Conservation (phyloP, 371 early-diverging fungal species). For the Lichtheimia ramosa region DNA sequence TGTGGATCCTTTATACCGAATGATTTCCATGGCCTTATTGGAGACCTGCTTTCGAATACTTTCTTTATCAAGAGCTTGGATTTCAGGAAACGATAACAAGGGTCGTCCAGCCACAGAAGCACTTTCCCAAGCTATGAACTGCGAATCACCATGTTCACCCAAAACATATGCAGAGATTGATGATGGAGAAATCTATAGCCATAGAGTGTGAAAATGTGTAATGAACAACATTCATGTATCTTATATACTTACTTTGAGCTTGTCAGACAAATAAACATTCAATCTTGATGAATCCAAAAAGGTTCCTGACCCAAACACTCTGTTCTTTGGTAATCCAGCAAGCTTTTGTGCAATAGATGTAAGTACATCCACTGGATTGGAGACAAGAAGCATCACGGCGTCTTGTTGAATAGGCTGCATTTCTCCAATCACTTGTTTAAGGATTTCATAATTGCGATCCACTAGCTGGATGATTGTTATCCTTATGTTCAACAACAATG, state of each 20-base stretch:
- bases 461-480: constrained; percentile 47
- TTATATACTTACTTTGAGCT: constrained; percentile 32
- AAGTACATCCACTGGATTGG: constrained; percentile 84
- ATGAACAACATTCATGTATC: not conserved
- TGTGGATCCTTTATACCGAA: constrained; percentile 83
- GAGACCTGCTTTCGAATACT: constrained; percentile 54
- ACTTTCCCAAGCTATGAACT: constrained; percentile 81
- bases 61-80: constrained; percentile 53
- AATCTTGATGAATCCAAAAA: constrained; percentile 81
- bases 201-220: not conserved
- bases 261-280: constrained; percentile 60
- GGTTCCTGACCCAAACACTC: constrained; percentile 88
- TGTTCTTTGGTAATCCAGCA: constrained; percentile 72
- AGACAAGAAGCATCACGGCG: constrained; percentile 72
- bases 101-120: constrained; percentile 78
- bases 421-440: constrained; percentile 64
- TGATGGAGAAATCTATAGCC: constrained; percentile 49
- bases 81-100: constrained; percentile 61
- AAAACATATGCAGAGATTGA: constrained; percentile 81
- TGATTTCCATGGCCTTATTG: constrained; percentile 83
- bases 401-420: constrained; percentile 75
- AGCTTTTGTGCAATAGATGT: constrained; percentile 81
- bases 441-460: constrained; percentile 77
- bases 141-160: constrained; percentile 89
- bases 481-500: not conserved